A percentile compares a stretch with the other conserved stretches of the same genome.
Evolutionary conservation across 176 grass and related monocot species (phyloP).

Genomic region (Phyllostachys edulis): DNA sequence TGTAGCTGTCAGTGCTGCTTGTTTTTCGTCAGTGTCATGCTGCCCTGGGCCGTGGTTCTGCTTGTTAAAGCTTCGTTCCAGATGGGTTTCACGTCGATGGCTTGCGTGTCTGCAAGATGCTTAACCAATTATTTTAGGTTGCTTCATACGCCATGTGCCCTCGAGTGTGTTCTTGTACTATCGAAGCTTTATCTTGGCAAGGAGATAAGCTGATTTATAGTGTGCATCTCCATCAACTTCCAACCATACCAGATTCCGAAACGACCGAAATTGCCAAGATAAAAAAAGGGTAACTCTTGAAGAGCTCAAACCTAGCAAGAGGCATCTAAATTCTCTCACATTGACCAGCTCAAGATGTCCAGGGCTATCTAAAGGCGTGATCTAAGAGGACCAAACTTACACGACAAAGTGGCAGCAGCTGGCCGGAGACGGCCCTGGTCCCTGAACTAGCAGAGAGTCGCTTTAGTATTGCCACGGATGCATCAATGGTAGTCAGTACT

Average conservation of each 20-base stretch:
- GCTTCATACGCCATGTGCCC: background rate
- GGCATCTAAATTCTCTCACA: background rate
- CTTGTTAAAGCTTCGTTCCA: background rate
- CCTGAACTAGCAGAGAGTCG: slow-evolving; percentile 7
- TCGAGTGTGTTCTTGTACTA: background rate
- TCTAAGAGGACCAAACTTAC: background rate
- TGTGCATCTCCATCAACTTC: background rate
- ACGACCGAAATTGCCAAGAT: background rate
- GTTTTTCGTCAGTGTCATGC: background rate
- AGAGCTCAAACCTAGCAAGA: background rate
- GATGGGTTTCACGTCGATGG: background rate
- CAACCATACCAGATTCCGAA: background rate
- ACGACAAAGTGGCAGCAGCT: background rate
- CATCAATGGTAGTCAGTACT: background rate
- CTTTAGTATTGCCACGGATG: slow-evolving; percentile 11
- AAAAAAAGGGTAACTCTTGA: background rate
- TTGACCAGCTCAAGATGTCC: background rate
- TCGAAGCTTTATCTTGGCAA: background rate
- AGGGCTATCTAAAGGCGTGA: background rate
- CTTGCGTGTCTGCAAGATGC: background rate
- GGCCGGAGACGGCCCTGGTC: slow-evolving; percentile 24
- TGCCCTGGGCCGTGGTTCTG: background rate
- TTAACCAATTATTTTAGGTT: background rate
- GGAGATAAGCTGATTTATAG: background rate
- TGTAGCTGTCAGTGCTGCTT: background rate